These are phyloP conservation scores for Fagopyrum esculentum DNA, from an alignment of 148 eudicot genomes.

Conservation along the genomic window DNA sequence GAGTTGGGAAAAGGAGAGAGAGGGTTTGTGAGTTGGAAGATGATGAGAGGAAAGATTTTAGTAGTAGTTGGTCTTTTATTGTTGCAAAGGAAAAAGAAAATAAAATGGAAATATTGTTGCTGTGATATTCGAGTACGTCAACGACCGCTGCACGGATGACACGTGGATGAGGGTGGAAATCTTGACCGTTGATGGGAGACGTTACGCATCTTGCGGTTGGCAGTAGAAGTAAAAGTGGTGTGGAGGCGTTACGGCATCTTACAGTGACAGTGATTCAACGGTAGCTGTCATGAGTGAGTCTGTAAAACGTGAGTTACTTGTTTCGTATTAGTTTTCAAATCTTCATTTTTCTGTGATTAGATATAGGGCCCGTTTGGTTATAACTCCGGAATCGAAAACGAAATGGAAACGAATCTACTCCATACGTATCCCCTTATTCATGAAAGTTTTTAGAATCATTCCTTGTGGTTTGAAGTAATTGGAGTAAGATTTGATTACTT, in stretches of 20 bases:
- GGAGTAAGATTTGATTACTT: too few species aligned
- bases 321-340: too few species aligned
- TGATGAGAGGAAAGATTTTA: not conserved
- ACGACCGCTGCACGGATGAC: not conserved
- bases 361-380: too few species aligned
- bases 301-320: too few species aligned
- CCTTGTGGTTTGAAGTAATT: too few species aligned
- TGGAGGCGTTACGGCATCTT: not conserved
- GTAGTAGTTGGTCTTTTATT: constrained; percentile 10
- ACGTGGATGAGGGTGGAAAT: not conserved
- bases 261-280: not conserved
- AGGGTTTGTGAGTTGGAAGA: not conserved
- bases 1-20: constrained; percentile 12
- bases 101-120: not conserved
- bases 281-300: not conserved
- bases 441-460: too few species aligned
- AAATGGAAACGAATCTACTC: too few species aligned
- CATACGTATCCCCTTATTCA: too few species aligned
- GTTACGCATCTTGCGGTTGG: constrained; percentile 11
- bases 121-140: constrained; percentile 11
- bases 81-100: not conserved
- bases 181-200: constrained; percentile 4
- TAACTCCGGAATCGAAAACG: too few species aligned
- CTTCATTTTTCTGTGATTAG: too few species aligned
- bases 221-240: not conserved